A percentile compares a stretch with the other conserved stretches of the same genome.
phyloP scores from a whole-genome alignment of 805 yeast species.

The Metschnikowia amazonensis region DNA sequence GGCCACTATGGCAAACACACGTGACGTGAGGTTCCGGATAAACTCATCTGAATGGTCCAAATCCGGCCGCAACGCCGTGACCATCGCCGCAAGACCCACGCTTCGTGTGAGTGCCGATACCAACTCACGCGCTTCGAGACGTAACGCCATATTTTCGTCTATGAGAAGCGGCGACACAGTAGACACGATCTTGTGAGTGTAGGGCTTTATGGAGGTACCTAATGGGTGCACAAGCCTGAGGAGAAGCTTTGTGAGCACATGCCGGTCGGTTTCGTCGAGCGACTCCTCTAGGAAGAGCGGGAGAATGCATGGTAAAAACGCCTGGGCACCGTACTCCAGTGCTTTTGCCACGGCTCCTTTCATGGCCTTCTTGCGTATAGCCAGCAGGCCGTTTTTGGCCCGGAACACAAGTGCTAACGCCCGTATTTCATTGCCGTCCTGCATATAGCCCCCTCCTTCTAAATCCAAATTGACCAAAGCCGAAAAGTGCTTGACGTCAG shows the following conservation, averaged over 20 bases:
- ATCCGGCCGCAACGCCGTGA: slow-evolving; percentile 76
- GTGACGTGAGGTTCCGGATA: slow-evolving; percentile 68
- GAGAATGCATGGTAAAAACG: slow-evolving; percentile 64
- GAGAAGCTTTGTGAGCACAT: slow-evolving; percentile 70
- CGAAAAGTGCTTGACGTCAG: slow-evolving; percentile 70
- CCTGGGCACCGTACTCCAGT: slow-evolving; percentile 60
- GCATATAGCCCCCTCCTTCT: slow-evolving; percentile 13
- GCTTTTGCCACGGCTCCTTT: slow-evolving; percentile 64
- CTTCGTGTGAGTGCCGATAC: slow-evolving; percentile 72
- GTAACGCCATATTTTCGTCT: slow-evolving; percentile 72
- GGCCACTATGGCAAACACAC: slow-evolving; percentile 81
- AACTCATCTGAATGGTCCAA: slow-evolving; percentile 80
- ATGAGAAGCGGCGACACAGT: slow-evolving; percentile 77
- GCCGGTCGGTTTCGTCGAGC: slow-evolving; percentile 79
- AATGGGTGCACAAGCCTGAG: slow-evolving; percentile 65
- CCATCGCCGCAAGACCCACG: slow-evolving; percentile 77
- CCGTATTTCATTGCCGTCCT: slow-evolving; percentile 54
- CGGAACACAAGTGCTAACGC: slow-evolving; percentile 62
- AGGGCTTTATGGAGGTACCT: slow-evolving; percentile 66
- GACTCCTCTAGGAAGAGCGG: slow-evolving; percentile 71
- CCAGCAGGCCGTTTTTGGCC: slow-evolving; percentile 75
- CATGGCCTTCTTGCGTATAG: slow-evolving; percentile 63
- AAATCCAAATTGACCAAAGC: slow-evolving; percentile 39
- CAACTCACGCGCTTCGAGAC: slow-evolving; percentile 77
- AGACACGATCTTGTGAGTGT: slow-evolving; percentile 62